Percentiles rank a stretch among this genome's conserved stretches.
phyloP scores from a whole-genome alignment of 257 asterid species.

The Lantana camara region DNA sequence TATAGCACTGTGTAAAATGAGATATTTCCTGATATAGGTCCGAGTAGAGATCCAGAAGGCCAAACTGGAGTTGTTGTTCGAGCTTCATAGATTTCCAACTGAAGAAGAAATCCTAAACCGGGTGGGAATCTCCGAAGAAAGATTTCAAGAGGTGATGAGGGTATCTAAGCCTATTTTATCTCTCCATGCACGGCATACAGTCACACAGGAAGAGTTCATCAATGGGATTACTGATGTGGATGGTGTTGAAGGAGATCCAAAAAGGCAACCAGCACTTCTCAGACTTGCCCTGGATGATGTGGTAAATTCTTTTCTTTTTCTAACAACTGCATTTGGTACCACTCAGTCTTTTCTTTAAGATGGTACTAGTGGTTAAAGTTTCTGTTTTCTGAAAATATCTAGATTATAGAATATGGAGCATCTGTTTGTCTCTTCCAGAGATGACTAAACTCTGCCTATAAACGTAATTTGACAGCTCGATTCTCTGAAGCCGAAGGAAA shows the following conservation, averaged over 20 bases:
- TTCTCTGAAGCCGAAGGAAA: constrained; percentile 96
- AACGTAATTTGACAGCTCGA: constrained; percentile 62
- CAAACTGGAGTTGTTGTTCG: constrained; percentile 53
- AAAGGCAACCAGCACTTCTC: constrained; percentile 85
- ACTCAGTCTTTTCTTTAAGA: too few species aligned
- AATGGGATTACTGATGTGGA: constrained; percentile 74
- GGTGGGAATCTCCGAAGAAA: constrained; percentile 62
- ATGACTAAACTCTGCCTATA: constrained; percentile 8
- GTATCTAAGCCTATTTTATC: constrained; percentile 69
- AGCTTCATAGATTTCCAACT: constrained; percentile 60
- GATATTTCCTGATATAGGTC: constrained; percentile 44
- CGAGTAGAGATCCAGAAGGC: constrained; percentile 65
- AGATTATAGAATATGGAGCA: constrained; percentile 25
- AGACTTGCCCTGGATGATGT: constrained; percentile 59
- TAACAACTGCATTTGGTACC: background rate
- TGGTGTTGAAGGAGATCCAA: constrained; percentile 71
- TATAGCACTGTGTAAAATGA: constrained; percentile 11
- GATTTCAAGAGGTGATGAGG: constrained; percentile 78
- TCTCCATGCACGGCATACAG: constrained; percentile 63
- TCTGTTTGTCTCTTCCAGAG: background rate
- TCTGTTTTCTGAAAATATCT: background rate
- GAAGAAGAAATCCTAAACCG: constrained; percentile 61
- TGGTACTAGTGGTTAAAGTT: background rate
- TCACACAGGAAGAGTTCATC: constrained; percentile 81
- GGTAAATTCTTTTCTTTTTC: constrained; percentile 39